Evolutionary conservation across 2,329 filamentous ascomycete species (phyloP).

Genomic region (Fusarium irregulare): DNA sequence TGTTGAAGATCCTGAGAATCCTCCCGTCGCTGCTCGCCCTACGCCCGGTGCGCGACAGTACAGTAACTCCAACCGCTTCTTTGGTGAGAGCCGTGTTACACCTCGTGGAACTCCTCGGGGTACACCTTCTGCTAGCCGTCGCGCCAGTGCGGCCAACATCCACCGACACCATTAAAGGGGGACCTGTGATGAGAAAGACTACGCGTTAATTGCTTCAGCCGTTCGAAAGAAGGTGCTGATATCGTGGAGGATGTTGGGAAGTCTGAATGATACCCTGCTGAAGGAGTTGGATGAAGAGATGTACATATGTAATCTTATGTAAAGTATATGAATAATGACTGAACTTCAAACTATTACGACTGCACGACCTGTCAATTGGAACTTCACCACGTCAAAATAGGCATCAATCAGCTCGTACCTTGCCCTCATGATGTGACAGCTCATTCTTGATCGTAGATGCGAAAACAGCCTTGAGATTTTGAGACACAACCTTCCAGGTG

Average conservation of each 20-base stretch:
- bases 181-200: not conserved
- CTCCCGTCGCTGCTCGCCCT: slow-evolving; percentile 27
- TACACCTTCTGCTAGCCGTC: slow-evolving; percentile 52
- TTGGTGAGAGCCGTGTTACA: slow-evolving; percentile 56
- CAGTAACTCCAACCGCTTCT: slow-evolving; percentile 56
- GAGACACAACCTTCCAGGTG: no score
- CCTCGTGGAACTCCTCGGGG: slow-evolving; percentile 53
- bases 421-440: no score
- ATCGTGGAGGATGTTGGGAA: not conserved
- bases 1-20: slow-evolving; percentile 18
- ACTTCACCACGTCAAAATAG: no score
- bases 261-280: slow-evolving; percentile 14
- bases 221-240: not conserved
- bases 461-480: no score
- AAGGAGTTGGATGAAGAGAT: not conserved
- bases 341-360: not conserved
- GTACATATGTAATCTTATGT: not conserved
- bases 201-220: not conserved
- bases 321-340: not conserved
- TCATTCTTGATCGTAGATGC: no score
- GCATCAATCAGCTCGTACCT: no score
- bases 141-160: slow-evolving; percentile 13
- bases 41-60: slow-evolving; percentile 45
- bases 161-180: not conserved
- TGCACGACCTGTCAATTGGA: no score